These are phyloP conservation scores for Sporisorium graminicola DNA, from an alignment of 1,284 basidiomycete species.

Conservation along the genomic window DNA sequence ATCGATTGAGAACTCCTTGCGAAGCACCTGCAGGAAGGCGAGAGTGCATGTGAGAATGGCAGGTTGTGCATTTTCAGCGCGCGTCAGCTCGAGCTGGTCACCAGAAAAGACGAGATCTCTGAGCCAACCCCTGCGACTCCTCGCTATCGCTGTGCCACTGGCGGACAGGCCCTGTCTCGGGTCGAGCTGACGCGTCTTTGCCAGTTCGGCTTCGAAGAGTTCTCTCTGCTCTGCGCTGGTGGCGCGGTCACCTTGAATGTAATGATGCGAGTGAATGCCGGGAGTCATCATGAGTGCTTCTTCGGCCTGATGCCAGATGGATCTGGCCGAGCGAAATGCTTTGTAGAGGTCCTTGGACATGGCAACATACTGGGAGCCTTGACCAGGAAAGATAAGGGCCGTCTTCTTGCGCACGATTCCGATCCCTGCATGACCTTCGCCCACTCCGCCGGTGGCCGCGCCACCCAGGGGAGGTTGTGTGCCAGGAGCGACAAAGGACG, in stretches of 20 bases:
- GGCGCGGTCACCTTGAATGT: slow-evolving; percentile 34
- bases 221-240: slow-evolving; percentile 39
- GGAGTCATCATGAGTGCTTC: slow-evolving; percentile 59
- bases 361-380: slow-evolving; percentile 67
- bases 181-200: slow-evolving; percentile 49
- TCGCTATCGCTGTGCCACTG: slow-evolving; percentile 42
- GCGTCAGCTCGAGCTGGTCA: slow-evolving; percentile 66
- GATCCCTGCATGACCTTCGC: slow-evolving; percentile 43
- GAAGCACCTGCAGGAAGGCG: slow-evolving; percentile 64
- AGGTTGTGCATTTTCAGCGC: slow-evolving; percentile 66
- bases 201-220: slow-evolving; percentile 61
- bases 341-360: slow-evolving; percentile 67
- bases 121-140: slow-evolving; percentile 56
- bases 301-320: slow-evolving; percentile 65
- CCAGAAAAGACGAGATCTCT: slow-evolving; percentile 63
- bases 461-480: slow-evolving; percentile 52
- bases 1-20: slow-evolving; percentile 63
- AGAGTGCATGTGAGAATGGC: slow-evolving; percentile 64
- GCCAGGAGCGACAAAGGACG: slow-evolving; percentile 58
- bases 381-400: slow-evolving; percentile 66
- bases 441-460: slow-evolving; percentile 41
- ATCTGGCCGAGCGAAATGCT: slow-evolving; percentile 58
- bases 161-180: slow-evolving; percentile 40
- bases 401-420: slow-evolving; percentile 58
- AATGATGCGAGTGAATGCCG: slow-evolving; percentile 41